phyloP scores from a whole-genome alignment of 192 early-diverging fungal species.

The Jimgerdemannia lactiflua region DNA sequence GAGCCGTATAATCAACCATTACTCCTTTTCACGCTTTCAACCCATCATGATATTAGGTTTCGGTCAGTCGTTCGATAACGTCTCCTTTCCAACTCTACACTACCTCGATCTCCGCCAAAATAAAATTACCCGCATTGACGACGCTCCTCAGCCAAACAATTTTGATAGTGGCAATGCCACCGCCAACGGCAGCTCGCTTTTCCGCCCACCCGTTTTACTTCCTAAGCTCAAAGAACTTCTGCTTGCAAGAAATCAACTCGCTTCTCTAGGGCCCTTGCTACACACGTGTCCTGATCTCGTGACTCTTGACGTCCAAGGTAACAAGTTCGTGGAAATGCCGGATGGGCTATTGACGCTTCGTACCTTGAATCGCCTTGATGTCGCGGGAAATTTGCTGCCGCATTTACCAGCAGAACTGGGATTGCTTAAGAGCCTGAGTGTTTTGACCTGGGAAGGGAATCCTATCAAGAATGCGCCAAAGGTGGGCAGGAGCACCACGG shows the following conservation, averaged over 20 bases:
- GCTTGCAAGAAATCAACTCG: conserved; percentile 32
- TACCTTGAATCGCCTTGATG: conserved; percentile 42
- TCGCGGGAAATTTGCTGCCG: conserved; percentile 43
- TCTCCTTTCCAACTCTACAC: background rate
- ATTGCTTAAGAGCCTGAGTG: conserved; percentile 34
- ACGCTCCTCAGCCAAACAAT: background rate
- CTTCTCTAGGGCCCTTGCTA: conserved; percentile 23
- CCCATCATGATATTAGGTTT: background rate
- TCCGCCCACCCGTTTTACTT: conserved; percentile 26
- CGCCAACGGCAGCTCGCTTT: conserved; percentile 8
- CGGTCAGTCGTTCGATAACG: background rate
- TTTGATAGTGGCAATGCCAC: background rate
- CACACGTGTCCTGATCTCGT: conserved; percentile 22
- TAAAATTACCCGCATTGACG: conserved; percentile 23
- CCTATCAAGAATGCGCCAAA: conserved; percentile 39
- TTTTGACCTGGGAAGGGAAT: conserved; percentile 49
- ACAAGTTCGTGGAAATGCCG: conserved; percentile 40
- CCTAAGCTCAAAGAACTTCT: conserved; percentile 44
- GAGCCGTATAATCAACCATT: too few relatives aligned
- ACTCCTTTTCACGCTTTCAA: too few relatives aligned
- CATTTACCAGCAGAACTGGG: conserved; percentile 42
- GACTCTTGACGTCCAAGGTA: conserved; percentile 41
- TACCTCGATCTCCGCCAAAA: conserved; percentile 23
- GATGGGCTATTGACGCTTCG: conserved; percentile 29
- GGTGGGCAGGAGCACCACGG: conserved; percentile 28